Base-by-base conservation (phyloP, 495 filamentous ascomycete genomes). In the Talaromyces proteolyticus region DNA sequence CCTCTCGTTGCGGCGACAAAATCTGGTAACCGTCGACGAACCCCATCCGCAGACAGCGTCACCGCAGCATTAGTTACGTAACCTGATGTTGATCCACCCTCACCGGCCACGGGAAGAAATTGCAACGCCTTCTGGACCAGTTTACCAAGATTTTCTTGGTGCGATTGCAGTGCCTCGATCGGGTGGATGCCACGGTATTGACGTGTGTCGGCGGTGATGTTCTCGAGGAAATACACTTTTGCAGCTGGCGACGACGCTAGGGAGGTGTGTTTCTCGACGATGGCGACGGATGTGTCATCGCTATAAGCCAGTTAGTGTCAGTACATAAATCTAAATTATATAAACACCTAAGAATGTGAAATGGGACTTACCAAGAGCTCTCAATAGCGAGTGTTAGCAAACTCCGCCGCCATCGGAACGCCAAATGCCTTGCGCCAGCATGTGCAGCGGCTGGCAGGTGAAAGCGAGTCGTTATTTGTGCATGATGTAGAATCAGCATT, bases 271-370 rank as follows among this genome's bases (percentile, higher is more conserved):
- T 79, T 87, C 51, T 88, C 77, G 12, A 97, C 74, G 41, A 98
- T 67, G 18, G 92, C 88, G 6, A 98, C 90, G 38, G 87, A 92
- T 1, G 92, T 95, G 70, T 98, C 93, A 67, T 98, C 93, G 74
- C 89, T 84, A 52, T 40, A 39, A 19, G 18, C 4, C 17, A 18
- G 51, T 6, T 29, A n/a, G 12, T 40, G 34, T 68, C 52, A 55
- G 51, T 34, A 41, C 42, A 2, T 2, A n/a, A 22, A 7, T 23
- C 19, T 50, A 22, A 25, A 25, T 37, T 22, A 22, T 47, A 12
- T 22, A 19, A 11, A 16, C 37, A 14, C 16, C 8, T 11, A 16
- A 20, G 24, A 20, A 19, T 2, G n/a, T n/a, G 4, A 20, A 34
- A 19, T n/a, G 7, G 42, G 20, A 36, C 62, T 51, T 60, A 82